A percentile compares a stretch with the other conserved stretches of the same genome.
These are phyloP conservation scores for Blastobotrys americana DNA, from an alignment of 805 yeast species.

Conservation along the genomic window DNA sequence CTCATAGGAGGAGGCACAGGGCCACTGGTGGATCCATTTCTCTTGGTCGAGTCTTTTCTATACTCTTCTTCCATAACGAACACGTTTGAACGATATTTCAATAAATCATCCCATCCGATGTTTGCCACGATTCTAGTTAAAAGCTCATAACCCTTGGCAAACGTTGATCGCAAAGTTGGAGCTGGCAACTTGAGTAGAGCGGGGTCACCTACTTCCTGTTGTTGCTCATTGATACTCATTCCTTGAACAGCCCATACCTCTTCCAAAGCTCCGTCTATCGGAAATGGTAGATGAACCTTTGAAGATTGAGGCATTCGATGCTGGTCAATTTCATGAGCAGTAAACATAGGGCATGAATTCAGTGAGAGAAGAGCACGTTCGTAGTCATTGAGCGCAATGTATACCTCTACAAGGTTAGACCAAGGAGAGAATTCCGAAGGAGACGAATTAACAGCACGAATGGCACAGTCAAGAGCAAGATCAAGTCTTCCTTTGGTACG, in stretches of 20 bases:
- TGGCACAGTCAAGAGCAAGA: conserved; percentile 53
- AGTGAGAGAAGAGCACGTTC: conserved; percentile 56
- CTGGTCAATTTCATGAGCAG: conserved; percentile 40
- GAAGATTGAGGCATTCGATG: conserved; percentile 40
- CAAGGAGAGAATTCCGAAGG: conserved; percentile 74
- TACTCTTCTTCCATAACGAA: conserved; percentile 80
- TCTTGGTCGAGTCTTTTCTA: conserved; percentile 29
- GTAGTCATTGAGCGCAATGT: conserved; percentile 49
- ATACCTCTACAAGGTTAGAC: conserved; percentile 55
- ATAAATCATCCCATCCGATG: conserved; percentile 77
- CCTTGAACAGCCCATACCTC: conserved; percentile 39
- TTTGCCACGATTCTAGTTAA: conserved; percentile 59
- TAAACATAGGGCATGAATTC: conserved; percentile 70
- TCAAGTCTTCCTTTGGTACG: conserved; percentile 45
- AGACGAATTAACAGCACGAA: conserved; percentile 53
- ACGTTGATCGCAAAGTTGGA: conserved; percentile 45
- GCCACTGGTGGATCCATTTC: conserved; percentile 9
- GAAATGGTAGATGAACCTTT: conserved; percentile 42
- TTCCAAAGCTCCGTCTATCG: conserved; percentile 46
- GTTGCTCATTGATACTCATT: conserved; percentile 21
- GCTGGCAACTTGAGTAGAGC: conserved; percentile 45
- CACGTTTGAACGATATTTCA: conserved; percentile 56
- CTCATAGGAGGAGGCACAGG: not conserved
- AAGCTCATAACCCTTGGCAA: conserved; percentile 56
- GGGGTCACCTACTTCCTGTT: conserved; percentile 38